Conservation (phyloP, 1,284 basidiomycete genomes). For the Rhodotorula sp. region DNA sequence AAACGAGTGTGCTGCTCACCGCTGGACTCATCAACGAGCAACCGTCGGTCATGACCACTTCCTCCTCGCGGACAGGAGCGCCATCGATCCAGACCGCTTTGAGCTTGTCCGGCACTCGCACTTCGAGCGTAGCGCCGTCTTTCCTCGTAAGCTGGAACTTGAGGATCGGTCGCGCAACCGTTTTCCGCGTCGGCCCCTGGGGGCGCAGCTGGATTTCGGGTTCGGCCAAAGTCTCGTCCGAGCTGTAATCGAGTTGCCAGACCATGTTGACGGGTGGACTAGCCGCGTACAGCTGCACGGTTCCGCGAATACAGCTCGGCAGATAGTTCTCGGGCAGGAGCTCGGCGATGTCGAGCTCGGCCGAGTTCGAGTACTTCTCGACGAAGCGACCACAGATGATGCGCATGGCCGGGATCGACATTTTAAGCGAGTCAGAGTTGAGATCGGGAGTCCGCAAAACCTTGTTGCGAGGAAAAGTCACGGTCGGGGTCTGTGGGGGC, state of each 20-base stretch:
- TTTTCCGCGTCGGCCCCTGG: neutral
- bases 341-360: neutral
- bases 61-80: neutral
- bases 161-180: neutral
- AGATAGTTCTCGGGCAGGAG: constrained; percentile 13
- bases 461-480: constrained; percentile 8
- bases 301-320: constrained; percentile 27
- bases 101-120: neutral
- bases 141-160: constrained; percentile 21
- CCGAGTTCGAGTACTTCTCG: neutral
- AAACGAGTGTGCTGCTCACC: too few relatives aligned
- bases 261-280: constrained; percentile 6
- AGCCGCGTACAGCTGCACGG: neutral
- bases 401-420: constrained; percentile 17
- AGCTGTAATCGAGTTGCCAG: constrained; percentile 30
- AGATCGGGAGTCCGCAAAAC: constrained; percentile 31
- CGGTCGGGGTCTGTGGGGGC: constrained; percentile 22
- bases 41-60: constrained; percentile 36
- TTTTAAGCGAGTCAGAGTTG: constrained; percentile 20
- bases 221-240: neutral
- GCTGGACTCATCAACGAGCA: constrained; percentile 18
- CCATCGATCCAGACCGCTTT: neutral
- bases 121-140: constrained; percentile 6
- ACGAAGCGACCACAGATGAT: constrained; percentile 5
- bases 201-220: constrained; percentile 6